Evolutionary conservation across 2,329 filamentous ascomycete genomes (phyloP).

Genomic region (Colletotrichum sublineola): DNA sequence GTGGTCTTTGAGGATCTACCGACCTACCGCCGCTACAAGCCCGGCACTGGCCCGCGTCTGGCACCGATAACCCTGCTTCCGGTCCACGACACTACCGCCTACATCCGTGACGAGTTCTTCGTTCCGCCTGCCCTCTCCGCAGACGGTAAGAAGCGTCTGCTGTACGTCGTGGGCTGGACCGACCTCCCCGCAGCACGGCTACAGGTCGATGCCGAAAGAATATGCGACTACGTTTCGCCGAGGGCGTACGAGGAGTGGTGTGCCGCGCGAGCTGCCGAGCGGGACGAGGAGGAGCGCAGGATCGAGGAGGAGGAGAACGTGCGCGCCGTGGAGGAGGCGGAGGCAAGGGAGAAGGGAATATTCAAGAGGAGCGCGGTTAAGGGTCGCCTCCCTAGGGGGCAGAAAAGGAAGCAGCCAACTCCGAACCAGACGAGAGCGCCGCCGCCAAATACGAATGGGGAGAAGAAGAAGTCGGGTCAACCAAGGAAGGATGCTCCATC

Average conservation of each 20-base stretch:
- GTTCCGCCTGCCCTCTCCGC: conserved; percentile 53
- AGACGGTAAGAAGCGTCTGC: conserved; percentile 59
- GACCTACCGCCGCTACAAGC: conserved; percentile 50
- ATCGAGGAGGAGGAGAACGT: conserved; percentile 46
- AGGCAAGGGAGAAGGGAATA: conserved; percentile 12
- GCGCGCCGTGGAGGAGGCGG: conserved; percentile 24
- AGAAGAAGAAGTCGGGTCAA: conserved; percentile 42
- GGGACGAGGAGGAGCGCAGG: conserved; percentile 55
- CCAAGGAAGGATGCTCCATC: conserved; percentile 49
- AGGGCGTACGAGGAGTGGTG: conserved; percentile 70
- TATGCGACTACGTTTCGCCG: conserved; percentile 71
- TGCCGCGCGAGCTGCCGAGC: conserved; percentile 57
- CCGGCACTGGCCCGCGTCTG: conserved; percentile 62
- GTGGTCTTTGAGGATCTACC: conserved; percentile 36
- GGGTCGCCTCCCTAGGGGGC: not conserved
- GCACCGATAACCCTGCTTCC: conserved; percentile 63
- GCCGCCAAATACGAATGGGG: conserved; percentile 42
- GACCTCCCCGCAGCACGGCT: conserved; percentile 64
- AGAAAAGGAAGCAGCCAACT: conserved; percentile 4
- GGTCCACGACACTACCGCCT: conserved; percentile 65
- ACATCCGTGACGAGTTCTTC: conserved; percentile 67
- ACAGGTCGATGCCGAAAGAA: conserved; percentile 60
- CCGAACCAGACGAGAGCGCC: not conserved
- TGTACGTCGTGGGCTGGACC: conserved; percentile 68
- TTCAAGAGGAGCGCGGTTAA: conserved; percentile 9